Conservation (phyloP, 78 protist genomes). For the Bodo saltans region DNA sequence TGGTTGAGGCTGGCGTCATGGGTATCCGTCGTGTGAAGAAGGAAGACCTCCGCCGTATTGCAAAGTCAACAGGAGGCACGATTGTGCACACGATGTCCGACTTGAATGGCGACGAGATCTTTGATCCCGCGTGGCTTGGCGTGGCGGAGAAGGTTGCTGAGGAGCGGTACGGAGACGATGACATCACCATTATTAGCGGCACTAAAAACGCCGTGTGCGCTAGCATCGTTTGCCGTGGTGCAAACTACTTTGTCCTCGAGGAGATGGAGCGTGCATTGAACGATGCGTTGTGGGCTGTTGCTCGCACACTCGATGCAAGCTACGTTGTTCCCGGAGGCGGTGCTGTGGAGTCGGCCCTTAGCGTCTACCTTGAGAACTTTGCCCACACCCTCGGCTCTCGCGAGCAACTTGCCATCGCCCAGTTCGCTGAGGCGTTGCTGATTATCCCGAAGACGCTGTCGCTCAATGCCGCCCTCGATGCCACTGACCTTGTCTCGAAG, state of each 20-base stretch:
- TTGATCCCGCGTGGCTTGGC: slow-evolving; percentile 79
- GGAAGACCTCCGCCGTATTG: slow-evolving; percentile 90
- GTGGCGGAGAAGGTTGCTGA: slow-evolving; percentile 58
- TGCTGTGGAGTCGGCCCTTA: slow-evolving; percentile 96
- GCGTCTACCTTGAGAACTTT: slow-evolving; percentile 88
- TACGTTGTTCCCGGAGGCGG: slow-evolving; percentile 92
- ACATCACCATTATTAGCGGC: slow-evolving; percentile 60
- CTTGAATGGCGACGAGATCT: slow-evolving; percentile 91
- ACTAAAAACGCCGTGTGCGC: slow-evolving; percentile 48
- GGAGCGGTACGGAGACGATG: slow-evolving; percentile 90
- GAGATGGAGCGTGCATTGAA: slow-evolving; percentile 94
- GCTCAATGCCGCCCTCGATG: slow-evolving; percentile 94
- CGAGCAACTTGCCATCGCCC: slow-evolving; percentile 95
- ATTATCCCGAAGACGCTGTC: slow-evolving; percentile 96
- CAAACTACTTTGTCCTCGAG: slow-evolving; percentile 82
- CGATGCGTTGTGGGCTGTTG: slow-evolving; percentile 95
- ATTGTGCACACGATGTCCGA: slow-evolving; percentile 74
- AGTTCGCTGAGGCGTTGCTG: slow-evolving; percentile 94
- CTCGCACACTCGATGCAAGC: slow-evolving; percentile 83
- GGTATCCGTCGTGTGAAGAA: slow-evolving; percentile 86
- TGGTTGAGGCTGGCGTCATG: slow-evolving; percentile 91
- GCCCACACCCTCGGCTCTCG: slow-evolving; percentile 85
- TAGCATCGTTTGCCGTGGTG: slow-evolving; percentile 94
- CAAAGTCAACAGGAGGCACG: slow-evolving; percentile 91
- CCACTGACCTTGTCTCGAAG: slow-evolving; percentile 93